Evolutionary conservation across 2,329 filamentous ascomycete genomes (phyloP).

Genomic region (Endoconidiophora laricicola): DNA sequence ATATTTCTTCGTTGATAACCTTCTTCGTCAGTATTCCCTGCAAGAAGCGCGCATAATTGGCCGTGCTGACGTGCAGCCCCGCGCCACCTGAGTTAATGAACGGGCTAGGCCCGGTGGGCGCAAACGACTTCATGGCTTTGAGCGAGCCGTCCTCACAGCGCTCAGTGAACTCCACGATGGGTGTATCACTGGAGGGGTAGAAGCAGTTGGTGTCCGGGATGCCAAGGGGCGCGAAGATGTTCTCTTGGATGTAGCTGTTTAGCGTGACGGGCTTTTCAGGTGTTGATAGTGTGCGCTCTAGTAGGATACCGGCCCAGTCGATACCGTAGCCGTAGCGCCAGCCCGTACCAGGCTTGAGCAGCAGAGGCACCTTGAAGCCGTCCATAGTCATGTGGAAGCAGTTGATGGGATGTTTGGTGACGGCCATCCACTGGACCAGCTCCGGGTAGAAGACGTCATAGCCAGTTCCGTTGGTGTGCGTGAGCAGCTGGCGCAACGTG

Average conservation of each 20-base stretch:
- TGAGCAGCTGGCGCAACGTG: conserved; percentile 28
- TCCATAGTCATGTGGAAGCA: conserved; percentile 21
- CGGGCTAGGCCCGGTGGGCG: conserved; percentile 18
- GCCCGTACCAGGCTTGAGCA: conserved; percentile 28
- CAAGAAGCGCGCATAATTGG: conserved; percentile 24
- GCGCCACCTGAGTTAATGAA: conserved; percentile 27
- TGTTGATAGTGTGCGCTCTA: conserved; percentile 20
- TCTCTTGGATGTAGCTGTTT: conserved; percentile 22
- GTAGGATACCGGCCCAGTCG: conserved; percentile 31
- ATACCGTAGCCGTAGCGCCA: conserved; percentile 32
- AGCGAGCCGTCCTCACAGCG: conserved; percentile 15
- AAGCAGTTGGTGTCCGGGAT: conserved; percentile 20
- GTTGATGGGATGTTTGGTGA: conserved; percentile 20
- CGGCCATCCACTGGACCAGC: conserved; percentile 24
- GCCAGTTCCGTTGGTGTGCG: conserved; percentile 31
- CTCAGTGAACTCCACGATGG: not conserved
- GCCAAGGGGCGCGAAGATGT: conserved; percentile 23
- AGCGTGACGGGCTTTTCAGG: conserved; percentile 21
- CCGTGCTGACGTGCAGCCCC: conserved; percentile 26
- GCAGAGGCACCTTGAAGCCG: conserved; percentile 26
- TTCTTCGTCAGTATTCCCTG: conserved; percentile 19
- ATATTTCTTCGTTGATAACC: conserved; percentile 19
- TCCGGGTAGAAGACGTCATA: conserved; percentile 27
- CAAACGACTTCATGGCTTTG: conserved; percentile 9
- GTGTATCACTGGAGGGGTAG: conserved; percentile 18